These are phyloP conservation scores for Citrus mangshanensis DNA, from an alignment of 345 rosid species.

Conservation along the genomic window DNA sequence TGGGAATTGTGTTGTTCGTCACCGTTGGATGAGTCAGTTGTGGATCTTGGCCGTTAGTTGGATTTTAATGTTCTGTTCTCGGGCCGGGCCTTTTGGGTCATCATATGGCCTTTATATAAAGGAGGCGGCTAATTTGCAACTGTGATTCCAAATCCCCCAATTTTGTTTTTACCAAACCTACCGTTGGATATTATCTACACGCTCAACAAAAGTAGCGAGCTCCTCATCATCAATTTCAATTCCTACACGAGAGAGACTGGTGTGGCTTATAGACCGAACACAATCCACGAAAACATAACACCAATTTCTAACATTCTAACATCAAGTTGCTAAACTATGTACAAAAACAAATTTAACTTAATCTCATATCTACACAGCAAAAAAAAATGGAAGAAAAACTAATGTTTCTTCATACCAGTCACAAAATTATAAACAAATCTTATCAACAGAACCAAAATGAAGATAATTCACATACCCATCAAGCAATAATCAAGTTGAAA, in stretches of 20 bases:
- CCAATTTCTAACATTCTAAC: not conserved
- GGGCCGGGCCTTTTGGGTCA: too few species aligned
- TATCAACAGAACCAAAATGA: not conserved
- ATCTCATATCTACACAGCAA: not conserved
- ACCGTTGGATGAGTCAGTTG: too few species aligned
- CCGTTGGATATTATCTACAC: constrained; percentile 25
- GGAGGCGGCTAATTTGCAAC: too few species aligned
- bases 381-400: not conserved
- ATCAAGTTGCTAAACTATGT: not conserved
- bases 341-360: not conserved
- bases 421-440: not conserved
- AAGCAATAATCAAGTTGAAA: constrained; percentile 12
- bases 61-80: too few species aligned
- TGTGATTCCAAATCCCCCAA: too few species aligned
- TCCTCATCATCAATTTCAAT: constrained; percentile 86
- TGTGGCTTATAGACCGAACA: constrained; percentile 56
- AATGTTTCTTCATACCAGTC: not conserved
- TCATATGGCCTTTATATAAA: too few species aligned
- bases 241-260: constrained; percentile 50
- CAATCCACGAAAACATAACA: constrained; percentile 2
- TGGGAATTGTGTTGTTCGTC: too few species aligned
- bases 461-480: not conserved
- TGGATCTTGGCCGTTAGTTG: too few species aligned
- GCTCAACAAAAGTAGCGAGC: constrained; percentile 87
- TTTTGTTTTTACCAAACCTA: too few species aligned